Evolutionary conservation across 1,284 basidiomycete species (phyloP).

Genomic region (Boletus sp.): DNA sequence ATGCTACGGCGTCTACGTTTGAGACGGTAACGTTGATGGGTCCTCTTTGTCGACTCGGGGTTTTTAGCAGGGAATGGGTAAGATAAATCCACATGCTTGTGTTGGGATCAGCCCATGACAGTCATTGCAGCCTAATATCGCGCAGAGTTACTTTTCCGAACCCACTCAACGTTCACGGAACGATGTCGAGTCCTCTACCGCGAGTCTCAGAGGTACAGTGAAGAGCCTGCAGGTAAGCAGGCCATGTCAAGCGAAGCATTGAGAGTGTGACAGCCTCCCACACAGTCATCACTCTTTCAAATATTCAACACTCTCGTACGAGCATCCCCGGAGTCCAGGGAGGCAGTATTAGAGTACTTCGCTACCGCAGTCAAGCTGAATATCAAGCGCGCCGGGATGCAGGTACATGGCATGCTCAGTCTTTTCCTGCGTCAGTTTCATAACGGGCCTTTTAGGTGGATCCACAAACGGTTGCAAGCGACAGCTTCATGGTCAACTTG

Average conservation of each 20-base stretch:
- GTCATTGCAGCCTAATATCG: conserved; percentile 64
- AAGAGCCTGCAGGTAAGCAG: conserved; percentile 70
- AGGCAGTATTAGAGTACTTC: conserved; percentile 85
- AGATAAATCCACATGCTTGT: conserved; percentile 32
- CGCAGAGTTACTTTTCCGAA: conserved; percentile 80
- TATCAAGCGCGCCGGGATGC: conserved; percentile 84
- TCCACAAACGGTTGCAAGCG: conserved; percentile 79
- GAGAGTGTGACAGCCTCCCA: conserved; percentile 8
- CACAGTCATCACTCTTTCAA: conserved; percentile 76
- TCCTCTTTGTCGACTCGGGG: conserved; percentile 75
- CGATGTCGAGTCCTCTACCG: conserved; percentile 82
- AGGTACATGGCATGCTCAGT: conserved; percentile 41
- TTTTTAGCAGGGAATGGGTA: conserved; percentile 87
- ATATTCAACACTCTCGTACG: conserved; percentile 89
- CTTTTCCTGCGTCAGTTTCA: not conserved
- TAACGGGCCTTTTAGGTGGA: conserved; percentile 56
- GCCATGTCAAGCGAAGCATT: not conserved
- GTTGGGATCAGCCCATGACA: conserved; percentile 5
- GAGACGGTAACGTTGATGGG: conserved; percentile 72
- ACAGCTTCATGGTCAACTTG: conserved; percentile 92
- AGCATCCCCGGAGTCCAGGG: conserved; percentile 74
- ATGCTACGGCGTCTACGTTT: conserved; percentile 56
- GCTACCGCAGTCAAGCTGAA: conserved; percentile 76
- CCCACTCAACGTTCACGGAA: conserved; percentile 68
- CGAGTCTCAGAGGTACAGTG: conserved; percentile 77